Evolutionary conservation across 768 basidiomycete genomes (phyloP), one percentile per base, ranked within the genome.

Genomic region (Boletus rubropictus): DNA sequence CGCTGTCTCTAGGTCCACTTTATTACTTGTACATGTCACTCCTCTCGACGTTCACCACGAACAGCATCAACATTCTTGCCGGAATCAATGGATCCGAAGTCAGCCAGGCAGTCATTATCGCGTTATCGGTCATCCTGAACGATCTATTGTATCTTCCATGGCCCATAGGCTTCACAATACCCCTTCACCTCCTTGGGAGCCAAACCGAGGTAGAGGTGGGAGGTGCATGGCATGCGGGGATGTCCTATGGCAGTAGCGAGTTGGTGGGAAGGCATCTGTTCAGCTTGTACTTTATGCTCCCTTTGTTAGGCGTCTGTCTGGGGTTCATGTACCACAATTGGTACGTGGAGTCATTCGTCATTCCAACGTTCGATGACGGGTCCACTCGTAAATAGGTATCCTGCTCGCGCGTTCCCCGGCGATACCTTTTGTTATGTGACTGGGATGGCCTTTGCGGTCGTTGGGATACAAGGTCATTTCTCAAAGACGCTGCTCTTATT

Each of bases 391-490:
- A n/a, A 35, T 8, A 97, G 95, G 93, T 98, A 95, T 64, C 96
- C 96, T 6, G 93, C 96, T 9, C 78, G 86, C 18, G 91, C 80
- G 0, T 99, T 98, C 62, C 89, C 93, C 0, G 96, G 96, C 3
- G 96, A 99, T 64, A 99, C 96, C 4, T 76, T 99, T 25, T 99
- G 96, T 67, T 99, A 99, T 70, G 83, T 97, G 33, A 82, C 92
- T 0, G 96, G 96, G 50, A 99, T 99, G 96, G 91, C 96, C 4
- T 98, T 99, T 64, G 86, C 96, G 1, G 94, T 96, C 8, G 93
- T 95, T 27, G 94, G 92, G 20, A 97, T 99, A 52, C 90, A 96
- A 60, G 92, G 88, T 0, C 96, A 99, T 66, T 97, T 93, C 67
- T 91, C 90, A 44, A 99, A 99, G 69, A 99, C 96, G 0, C 72